Evolutionary conservation across 2,329 filamentous ascomycete species (phyloP).

Genomic region (Dothideomycetes sp.): DNA sequence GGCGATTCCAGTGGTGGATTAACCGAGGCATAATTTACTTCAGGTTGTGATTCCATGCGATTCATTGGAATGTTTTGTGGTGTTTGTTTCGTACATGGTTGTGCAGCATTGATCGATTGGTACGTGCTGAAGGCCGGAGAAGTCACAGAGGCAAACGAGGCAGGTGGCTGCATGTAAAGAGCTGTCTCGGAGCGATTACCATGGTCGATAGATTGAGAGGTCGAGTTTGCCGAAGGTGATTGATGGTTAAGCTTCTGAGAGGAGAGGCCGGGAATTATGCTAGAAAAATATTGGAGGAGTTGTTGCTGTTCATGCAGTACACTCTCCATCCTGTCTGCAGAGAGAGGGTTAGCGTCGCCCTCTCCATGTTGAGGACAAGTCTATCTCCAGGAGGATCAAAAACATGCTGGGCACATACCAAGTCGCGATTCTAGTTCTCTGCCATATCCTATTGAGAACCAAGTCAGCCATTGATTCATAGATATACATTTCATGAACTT

Average conservation of each 20-base stretch:
- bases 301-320: conserved; percentile 37
- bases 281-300: conserved; percentile 36
- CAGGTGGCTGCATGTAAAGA: conserved; percentile 38
- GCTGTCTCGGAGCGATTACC: conserved; percentile 36
- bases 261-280: conserved; percentile 16
- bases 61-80: conserved; percentile 17
- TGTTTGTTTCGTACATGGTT: conserved; percentile 10
- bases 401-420: conserved; percentile 33
- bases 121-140: conserved; percentile 6
- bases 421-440: conserved; percentile 52
- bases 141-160: conserved; percentile 24
- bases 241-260: conserved; percentile 6
- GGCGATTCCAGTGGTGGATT: conserved; percentile 48
- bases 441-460: conserved; percentile 37
- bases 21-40: conserved; percentile 24
- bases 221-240: conserved; percentile 10
- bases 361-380: too few relatives aligned
- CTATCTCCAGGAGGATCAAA: too few relatives aligned
- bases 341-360: conserved; percentile 14
- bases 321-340: conserved; percentile 37
- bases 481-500: not conserved
- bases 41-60: conserved; percentile 13
- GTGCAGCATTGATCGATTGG: not conserved
- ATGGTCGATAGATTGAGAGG: conserved; percentile 24
- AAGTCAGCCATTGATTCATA: not conserved